phyloP scores from a whole-genome alignment of 2,329 filamentous ascomycete species.

The Colletotrichum cordylinicola region DNA sequence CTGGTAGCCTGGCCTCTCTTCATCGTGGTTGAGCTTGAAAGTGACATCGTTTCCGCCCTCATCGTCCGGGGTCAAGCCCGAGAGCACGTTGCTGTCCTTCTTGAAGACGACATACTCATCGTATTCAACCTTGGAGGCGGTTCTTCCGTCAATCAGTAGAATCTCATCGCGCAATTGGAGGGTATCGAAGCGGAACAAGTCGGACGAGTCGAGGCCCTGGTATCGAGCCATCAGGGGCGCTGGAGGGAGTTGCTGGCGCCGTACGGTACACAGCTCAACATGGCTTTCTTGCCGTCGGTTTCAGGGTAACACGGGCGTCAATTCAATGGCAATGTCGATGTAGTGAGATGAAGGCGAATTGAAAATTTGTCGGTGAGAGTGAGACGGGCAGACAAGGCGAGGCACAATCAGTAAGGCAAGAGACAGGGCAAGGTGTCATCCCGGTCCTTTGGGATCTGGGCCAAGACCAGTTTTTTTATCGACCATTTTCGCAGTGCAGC shows the following conservation, averaged over 20 bases:
- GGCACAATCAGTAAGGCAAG: too few relatives aligned
- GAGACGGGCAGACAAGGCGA: neutral
- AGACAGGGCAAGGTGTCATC: neutral
- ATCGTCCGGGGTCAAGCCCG: neutral
- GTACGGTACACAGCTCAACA: constrained; percentile 5
- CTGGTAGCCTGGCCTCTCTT: constrained; percentile 34
- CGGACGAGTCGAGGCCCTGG: constrained; percentile 27
- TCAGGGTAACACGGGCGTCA: neutral
- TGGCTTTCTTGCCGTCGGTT: neutral
- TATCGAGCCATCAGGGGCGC: constrained; percentile 16
- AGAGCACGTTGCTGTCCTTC: constrained; percentile 21
- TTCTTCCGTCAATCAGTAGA: constrained; percentile 32
- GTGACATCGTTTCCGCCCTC: constrained; percentile 22
- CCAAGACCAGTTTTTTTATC: neutral
- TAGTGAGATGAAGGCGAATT: neutral
- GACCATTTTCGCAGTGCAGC: neutral
- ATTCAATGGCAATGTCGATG: neutral
- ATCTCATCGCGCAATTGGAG: constrained; percentile 35
- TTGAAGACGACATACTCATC: constrained; percentile 44
- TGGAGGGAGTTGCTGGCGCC: neutral
- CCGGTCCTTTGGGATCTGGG: neutral
- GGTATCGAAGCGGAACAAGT: constrained; percentile 44
- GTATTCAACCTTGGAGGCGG: constrained; percentile 39
- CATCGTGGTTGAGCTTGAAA: constrained; percentile 37
- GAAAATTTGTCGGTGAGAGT: neutral